Percentiles rank a stretch among this genome's conserved stretches.
Conservation (phyloP, 2,329 filamentous ascomycete genomes). For the Hypoxylon sp. region DNA sequence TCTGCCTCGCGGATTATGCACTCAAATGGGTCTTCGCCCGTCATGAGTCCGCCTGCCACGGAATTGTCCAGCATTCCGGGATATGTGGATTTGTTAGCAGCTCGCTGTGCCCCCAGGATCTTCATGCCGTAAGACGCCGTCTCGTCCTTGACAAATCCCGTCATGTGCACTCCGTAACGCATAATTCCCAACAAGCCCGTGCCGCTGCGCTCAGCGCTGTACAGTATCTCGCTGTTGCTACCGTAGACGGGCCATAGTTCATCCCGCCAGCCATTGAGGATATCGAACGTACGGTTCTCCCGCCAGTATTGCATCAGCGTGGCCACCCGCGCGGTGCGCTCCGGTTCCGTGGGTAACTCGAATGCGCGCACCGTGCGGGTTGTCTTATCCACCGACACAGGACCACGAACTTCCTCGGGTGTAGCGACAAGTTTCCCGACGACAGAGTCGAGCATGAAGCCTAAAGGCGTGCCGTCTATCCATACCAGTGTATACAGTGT, state of each 20-base stretch:
- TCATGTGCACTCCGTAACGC: constrained; percentile 84
- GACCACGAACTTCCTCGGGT: constrained; percentile 60
- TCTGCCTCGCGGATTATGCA: constrained; percentile 84
- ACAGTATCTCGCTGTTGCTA: constrained; percentile 66
- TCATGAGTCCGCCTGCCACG: constrained; percentile 83
- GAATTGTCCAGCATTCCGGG: constrained; percentile 95
- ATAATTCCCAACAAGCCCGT: constrained; percentile 77
- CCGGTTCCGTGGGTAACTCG: constrained; percentile 62
- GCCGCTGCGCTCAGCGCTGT: constrained; percentile 80
- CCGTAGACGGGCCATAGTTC: constrained; percentile 84
- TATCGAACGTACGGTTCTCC: constrained; percentile 72
- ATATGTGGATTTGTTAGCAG: constrained; percentile 84
- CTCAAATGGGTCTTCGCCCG: constrained; percentile 81
- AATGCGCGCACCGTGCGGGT: constrained; percentile 71
- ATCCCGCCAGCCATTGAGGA: constrained; percentile 81
- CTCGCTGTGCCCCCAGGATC: constrained; percentile 85
- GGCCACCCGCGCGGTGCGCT: constrained; percentile 66
- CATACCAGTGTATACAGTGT: constrained; percentile 73
- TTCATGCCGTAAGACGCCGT: constrained; percentile 65
- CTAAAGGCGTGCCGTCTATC: constrained; percentile 63
- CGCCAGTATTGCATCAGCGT: constrained; percentile 73
- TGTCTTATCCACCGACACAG: constrained; percentile 67
- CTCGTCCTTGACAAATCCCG: constrained; percentile 68
- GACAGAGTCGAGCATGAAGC: constrained; percentile 64
- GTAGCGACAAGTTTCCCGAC: constrained; percentile 58